Base-by-base conservation (phyloP, 352 stramenopile species). In the Pythium phragmitis region DNA sequence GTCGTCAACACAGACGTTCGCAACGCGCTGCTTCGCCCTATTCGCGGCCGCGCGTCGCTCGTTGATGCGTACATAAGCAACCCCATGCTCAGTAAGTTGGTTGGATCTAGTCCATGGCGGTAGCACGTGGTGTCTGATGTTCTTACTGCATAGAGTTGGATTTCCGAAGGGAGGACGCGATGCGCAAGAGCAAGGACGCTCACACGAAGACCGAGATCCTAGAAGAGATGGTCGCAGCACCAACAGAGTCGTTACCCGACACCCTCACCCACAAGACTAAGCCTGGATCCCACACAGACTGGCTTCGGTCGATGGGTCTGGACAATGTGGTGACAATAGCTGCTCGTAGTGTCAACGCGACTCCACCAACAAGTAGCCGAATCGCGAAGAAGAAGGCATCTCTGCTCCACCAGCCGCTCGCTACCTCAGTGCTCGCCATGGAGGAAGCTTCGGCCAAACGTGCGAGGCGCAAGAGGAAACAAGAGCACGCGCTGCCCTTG, bases 201-300 rank as follows among this genome's bases (percentile, higher is more conserved):
- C 4, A 41, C 17, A 9, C 16, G 2, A 11, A 26, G 4, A 28
- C 36, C 3, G 51, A 28, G n/a, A 12, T 30, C 19, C 37, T n/a
- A 12, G 19, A 17, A 26, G 21, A 48, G 23, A 46, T 12, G 14
- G 23, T 16, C 7, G 19, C 52, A 17, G 11, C 2, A 30, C 26
- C 34, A 13, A 39, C 11, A 3, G 49, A 56, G 8, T 30, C 34
- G 7, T 12, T 12, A 26, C 4, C 5, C 4, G 34, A 13, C 13
- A 3, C 34, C 34, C 4, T 13, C 34, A 39, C 7, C 11, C 7
- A 39, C 14, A 61, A 62, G 33, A 16, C 42, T 19, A 71, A 64
- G 53, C 63, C 68, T 43, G 65, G 59, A 21, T 68, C 59, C 19
- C 65, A 72, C 41, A 39, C 48, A 7, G 65, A 72, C 28, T 72